Evolutionary conservation across 805 yeast species (phyloP).

Genomic region (Teunomyces lycoperdinae): DNA sequence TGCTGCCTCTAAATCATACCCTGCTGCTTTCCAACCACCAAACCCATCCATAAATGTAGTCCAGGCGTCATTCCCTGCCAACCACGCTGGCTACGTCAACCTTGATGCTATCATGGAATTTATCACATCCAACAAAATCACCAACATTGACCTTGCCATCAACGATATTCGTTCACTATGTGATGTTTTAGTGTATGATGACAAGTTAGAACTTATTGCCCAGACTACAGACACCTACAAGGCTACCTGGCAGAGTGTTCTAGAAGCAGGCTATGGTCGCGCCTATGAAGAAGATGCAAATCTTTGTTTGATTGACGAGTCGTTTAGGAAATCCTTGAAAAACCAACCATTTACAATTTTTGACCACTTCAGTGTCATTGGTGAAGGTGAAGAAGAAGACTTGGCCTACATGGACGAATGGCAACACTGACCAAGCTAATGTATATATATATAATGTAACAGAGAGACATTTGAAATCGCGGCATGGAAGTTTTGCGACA

Average conservation of each 20-base stretch:
- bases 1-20: conserved; percentile 73
- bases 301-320: conserved; percentile 8
- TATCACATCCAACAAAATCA: conserved; percentile 66
- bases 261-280: conserved; percentile 61
- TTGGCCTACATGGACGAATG: conserved; percentile 50
- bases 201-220: conserved; percentile 64
- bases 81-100: conserved; percentile 62
- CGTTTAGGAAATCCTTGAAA: conserved; percentile 8
- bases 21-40: conserved; percentile 59
- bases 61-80: conserved; percentile 55
- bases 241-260: conserved; percentile 80
- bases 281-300: conserved; percentile 20
- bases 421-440: conserved; percentile 19
- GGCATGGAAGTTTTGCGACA: background rate
- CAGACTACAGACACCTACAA: conserved; percentile 60
- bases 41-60: conserved; percentile 30
- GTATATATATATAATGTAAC: background rate
- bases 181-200: conserved; percentile 85
- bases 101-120: conserved; percentile 74
- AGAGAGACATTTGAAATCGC: background rate
- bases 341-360: conserved; percentile 36
- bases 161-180: conserved; percentile 79
- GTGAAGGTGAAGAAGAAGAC: conserved; percentile 37
- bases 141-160: conserved; percentile 74
- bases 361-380: conserved; percentile 39